Evolutionary conservation across 139 green algal species (phyloP).

Genomic region (Protoeuglena noctilucae): DNA sequence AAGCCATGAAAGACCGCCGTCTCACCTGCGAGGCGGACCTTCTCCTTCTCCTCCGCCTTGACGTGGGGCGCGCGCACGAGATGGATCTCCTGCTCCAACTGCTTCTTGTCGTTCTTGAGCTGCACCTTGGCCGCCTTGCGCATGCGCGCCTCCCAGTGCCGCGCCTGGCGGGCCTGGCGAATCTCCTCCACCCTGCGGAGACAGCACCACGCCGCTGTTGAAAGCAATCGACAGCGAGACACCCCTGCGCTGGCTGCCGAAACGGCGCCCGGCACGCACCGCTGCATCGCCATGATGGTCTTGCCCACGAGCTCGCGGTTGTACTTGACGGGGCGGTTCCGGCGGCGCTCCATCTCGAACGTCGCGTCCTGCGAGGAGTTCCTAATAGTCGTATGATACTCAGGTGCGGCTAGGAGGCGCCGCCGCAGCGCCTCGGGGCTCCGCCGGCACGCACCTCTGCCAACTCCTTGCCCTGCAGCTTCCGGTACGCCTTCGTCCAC

Average conservation of each 20-base stretch:
- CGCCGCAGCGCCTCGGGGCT: neutral
- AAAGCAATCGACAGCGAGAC: too few species aligned
- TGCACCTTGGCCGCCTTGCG: constrained; percentile 32
- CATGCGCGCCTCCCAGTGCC: constrained; percentile 81
- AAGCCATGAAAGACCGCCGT: too few species aligned
- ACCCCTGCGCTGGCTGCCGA: too few species aligned
- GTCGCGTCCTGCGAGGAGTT: constrained; percentile 52
- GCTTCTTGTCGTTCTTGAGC: constrained; percentile 30
- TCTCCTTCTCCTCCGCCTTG: constrained; percentile 2
- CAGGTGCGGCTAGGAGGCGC: neutral
- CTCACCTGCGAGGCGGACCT: neutral
- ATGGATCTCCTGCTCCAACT: constrained; percentile 78
- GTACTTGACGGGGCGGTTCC: constrained; percentile 92
- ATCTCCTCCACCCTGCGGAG: constrained; percentile 77
- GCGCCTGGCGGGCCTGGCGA: constrained; percentile 53
- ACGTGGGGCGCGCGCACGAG: constrained; percentile 20
- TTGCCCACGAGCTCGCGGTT: constrained; percentile 75
- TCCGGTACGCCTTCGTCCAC: constrained; percentile 95
- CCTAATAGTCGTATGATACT: constrained; percentile 8
- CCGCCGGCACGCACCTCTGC: constrained; percentile 45
- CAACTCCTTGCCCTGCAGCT: constrained; percentile 86
- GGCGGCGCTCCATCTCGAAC: constrained; percentile 87
- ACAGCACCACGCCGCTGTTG: too few species aligned
- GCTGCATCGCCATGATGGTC: constrained; percentile 84
- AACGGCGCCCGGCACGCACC: too few species aligned